Base-by-base conservation (phyloP, 768 basidiomycete genomes). In the Leccinum aurantiacum region DNA sequence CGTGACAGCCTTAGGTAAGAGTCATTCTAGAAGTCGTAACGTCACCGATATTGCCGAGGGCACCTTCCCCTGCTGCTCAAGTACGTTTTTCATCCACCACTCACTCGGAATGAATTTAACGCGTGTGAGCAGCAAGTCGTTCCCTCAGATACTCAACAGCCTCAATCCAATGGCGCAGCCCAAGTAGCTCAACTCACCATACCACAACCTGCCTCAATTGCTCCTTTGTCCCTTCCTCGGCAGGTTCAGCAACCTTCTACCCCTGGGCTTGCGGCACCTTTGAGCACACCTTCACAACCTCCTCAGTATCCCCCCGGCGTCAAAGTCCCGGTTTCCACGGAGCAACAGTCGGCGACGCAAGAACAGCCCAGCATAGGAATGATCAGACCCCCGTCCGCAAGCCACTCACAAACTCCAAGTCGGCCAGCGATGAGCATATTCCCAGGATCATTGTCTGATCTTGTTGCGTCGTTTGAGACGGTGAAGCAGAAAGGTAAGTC, bases 401-500 rank as follows among this genome's bases (percentile, higher is more conserved):
- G 82, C 54, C 70, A 79, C 31, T 81, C 81, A 58, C 73, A 76
- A 54, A 65, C 67, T 35, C 71, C 77, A 25, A 75, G 74, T 57
- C 79, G 79, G 37, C 70, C 79, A 19, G 65, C 79, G 52, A 67
- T 78, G 24, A 74, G 78, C 10, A 84, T 84, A 22, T 88, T 89
- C 82, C 94, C 92, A 17, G 91, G 88, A 58, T 93, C 88, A 27
- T 72, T 99, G 70, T 92, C 93, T 11, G 96, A 98, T 71, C 80
- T 99, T 56, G 95, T 98, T 44, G 86, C 90, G 22, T 94, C 93
- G 44, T 98, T 98, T 69, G 96, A 98, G 78, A 90, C 82, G 50
- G 94, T 96, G 48, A 98, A 98, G 77, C 94, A 96, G 79, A 95
- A 97, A 74, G 94, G 95, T 95, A 62, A 53, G 79, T 68, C n/a